These are phyloP conservation scores for Pueraria montana DNA, from an alignment of 306 rosid genomes.

Conservation along the genomic window DNA sequence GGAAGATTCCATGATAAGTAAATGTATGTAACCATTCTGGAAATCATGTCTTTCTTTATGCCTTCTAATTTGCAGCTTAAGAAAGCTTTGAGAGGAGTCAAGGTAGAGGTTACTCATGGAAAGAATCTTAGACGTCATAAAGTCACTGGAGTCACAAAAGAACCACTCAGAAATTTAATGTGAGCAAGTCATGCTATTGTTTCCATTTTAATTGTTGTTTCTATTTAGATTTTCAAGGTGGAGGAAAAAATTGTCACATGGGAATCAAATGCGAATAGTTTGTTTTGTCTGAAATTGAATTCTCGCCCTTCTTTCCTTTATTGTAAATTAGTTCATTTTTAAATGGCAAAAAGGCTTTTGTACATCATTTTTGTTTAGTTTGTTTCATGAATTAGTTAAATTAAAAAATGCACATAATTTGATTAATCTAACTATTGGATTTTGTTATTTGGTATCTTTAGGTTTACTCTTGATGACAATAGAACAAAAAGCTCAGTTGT, in stretches of 20 bases:
- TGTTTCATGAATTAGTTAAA: too few relatives aligned
- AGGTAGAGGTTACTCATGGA: constrained; percentile 46
- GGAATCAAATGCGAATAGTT: neutral
- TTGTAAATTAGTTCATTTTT: too few relatives aligned
- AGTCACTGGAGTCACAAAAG: constrained; percentile 58
- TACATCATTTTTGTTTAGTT: too few relatives aligned
- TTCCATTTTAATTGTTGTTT: neutral
- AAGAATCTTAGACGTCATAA: constrained; percentile 43
- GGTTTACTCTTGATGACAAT: constrained; percentile 73
- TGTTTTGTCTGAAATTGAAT: neutral
- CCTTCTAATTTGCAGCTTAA: constrained; percentile 55
- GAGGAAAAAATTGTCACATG: neutral
- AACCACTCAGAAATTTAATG: constrained; percentile 61
- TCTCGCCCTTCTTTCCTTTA: too few relatives aligned
- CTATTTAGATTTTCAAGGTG: neutral
- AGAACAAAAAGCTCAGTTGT: constrained; percentile 38
- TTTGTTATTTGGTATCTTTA: constrained; percentile 37
- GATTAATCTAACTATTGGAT: neutral
- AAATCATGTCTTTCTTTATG: neutral
- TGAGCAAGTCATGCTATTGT: constrained; percentile 42
- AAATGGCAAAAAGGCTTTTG: too few relatives aligned
- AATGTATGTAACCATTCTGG: neutral
- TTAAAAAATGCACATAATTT: too few relatives aligned
- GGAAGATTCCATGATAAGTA: neutral
- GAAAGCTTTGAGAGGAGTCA: constrained; percentile 63